A percentile compares a stretch with the other conserved stretches of the same genome.
These are phyloP conservation scores for Endotrypanum monterogeii DNA, from an alignment of 208 protist species.

Conservation along the genomic window DNA sequence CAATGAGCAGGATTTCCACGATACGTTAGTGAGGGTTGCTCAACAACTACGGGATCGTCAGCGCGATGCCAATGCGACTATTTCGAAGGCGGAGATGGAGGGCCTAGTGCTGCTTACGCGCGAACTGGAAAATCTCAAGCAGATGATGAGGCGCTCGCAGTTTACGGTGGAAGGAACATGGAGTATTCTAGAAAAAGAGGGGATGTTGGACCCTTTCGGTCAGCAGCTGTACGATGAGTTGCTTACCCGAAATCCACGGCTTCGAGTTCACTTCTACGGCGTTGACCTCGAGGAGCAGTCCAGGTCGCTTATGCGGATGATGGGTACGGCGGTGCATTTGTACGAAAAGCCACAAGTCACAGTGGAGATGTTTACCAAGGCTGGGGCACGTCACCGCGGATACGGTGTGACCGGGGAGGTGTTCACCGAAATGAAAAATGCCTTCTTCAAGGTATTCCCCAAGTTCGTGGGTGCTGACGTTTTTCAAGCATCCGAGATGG, in stretches of 20 bases:
- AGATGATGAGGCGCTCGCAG: constrained; percentile 50
- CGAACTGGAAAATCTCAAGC: constrained; percentile 63
- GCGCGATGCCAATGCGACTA: constrained; percentile 33
- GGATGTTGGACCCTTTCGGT: constrained; percentile 53
- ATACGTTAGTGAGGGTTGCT: constrained; percentile 33
- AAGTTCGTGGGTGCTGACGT: constrained; percentile 66
- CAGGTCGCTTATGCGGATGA: constrained; percentile 55
- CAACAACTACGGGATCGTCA: constrained; percentile 53
- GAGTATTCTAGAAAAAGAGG: constrained; percentile 58
- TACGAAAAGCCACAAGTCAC: constrained; percentile 64
- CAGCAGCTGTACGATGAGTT: constrained; percentile 69
- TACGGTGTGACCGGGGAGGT: constrained; percentile 60
- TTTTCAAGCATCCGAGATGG: constrained; percentile 51
- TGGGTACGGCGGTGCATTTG: constrained; percentile 68
- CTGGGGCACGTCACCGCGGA: constrained; percentile 64
- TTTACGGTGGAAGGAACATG: constrained; percentile 71
- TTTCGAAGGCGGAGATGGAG: constrained; percentile 62
- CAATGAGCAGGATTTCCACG: constrained; percentile 36
- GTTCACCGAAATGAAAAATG: constrained; percentile 55
- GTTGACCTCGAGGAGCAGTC: constrained; percentile 69
- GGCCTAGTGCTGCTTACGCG: constrained; percentile 56
- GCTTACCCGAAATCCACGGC: constrained; percentile 42
- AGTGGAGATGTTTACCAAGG: constrained; percentile 61
- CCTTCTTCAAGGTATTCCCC: constrained; percentile 78
- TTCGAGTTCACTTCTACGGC: constrained; percentile 65